Evolutionary conservation across 2,329 filamentous ascomycete genomes (phyloP), one percentile per base, ranked within the genome.

Genomic region (Aspergillus intermedius): DNA sequence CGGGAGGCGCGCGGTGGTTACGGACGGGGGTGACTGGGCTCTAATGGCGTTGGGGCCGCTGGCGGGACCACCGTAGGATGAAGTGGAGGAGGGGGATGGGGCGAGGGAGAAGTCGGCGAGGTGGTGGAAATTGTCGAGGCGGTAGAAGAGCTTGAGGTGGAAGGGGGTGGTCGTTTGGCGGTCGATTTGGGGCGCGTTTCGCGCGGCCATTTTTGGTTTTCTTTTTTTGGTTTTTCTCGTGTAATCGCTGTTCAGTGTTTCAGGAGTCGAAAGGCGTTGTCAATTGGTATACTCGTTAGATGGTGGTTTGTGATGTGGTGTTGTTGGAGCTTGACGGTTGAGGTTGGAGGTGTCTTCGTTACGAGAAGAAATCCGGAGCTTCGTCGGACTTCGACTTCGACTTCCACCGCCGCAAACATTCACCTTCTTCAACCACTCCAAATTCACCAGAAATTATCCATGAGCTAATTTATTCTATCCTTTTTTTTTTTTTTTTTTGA

Each of bases 81-180:
- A 52, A 17, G 49, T 53, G 40, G 57, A 51, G 4, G 60, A 52
- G 17, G 49, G 59, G 5, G 61, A 50, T 1, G 54, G 59, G 10
- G 62, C 62, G 17, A 68, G 50, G 21, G 67, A 60, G 49, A 71
- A 74, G 49, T 73, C 69, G 15, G 65, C 64, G 39, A 73, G 62
- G 48, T 64, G 80, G 69, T 91, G 85, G 61, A 89, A 91, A 40
- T 79, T 77, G 61, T 84, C 82, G 13, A 78, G 81, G 51, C 84
- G 82, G 71, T 91, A 94, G 74, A 91, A 95, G 51, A 95, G 79
- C 65, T 87, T 90, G 15, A 95, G 75, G 52, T 91, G 80, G 70
- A 95, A 95, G 5, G 90, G 91, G 3, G 87, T 82, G 10, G 83
- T 87, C 42, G 78, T 77, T 61, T 87, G 79, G 53, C 85, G 83